Base-by-base conservation (phyloP, 2,329 filamentous ascomycete genomes). In the Oidium heveae region DNA sequence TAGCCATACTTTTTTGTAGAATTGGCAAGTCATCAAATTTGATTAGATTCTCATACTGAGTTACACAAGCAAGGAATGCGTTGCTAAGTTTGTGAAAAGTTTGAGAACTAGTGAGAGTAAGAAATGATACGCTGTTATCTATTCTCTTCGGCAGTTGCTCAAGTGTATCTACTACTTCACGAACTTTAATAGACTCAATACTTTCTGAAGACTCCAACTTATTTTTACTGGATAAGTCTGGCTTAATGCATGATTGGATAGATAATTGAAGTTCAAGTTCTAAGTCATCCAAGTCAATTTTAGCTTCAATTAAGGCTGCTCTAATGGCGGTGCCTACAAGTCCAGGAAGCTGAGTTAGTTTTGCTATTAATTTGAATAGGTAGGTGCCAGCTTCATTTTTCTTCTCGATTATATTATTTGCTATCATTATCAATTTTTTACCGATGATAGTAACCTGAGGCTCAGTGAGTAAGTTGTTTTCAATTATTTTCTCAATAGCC, bases 191-290 rank as follows among this genome's bases (percentile, higher is more conserved):
- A 7, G 41, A 44, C 10, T 18, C 3, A 7, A 22, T 22, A 7
- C 18, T 18, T 12, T 44, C 5, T 2, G 41, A 22, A 57, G 71
- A 71, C 18, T 67, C 68, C 71, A 77, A 77, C 16, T 71, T 66
- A 9, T 69, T 67, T 59, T 74, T 72, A 51, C 72, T 69, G 24
- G 69, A 64, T 1, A 69, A 60, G 53, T 71, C 70, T n/a, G 73
- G 69, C 18, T 76, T 66, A 39, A 72, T 65, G 47, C 74, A 65
- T 61, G 75, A 74, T 43, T 81, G 75, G 57, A 88, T 76, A 10
- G 79, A 76, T 9, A 81, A 76, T 55, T 85, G 80, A 20, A 93
- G 71, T 60, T 78, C 82, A 68, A 85, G 74, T 67, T 91, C 84
- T 18, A 91, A 68, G 51, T 79, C 75, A 57, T 86, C 77, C 47